A percentile compares a stretch with the other conserved stretches of the same genome.
phyloP scores from a whole-genome alignment of 2,329 filamentous ascomycete genomes.

The Diaporthe destruens region DNA sequence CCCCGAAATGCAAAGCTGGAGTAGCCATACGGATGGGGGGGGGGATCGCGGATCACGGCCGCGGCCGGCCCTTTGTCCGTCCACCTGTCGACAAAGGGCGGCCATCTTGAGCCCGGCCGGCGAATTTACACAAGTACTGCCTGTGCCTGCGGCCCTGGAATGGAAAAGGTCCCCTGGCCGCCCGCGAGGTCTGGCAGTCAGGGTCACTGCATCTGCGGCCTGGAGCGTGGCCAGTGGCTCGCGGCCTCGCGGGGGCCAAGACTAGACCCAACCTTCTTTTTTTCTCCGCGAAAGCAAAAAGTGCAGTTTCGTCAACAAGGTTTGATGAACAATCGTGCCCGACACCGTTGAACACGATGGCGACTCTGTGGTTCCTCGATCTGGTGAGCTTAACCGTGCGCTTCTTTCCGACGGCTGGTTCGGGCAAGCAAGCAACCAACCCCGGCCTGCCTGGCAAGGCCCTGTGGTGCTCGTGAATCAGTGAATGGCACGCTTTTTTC shows the following conservation, averaged over 20 bases:
- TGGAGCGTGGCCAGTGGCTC: background rate
- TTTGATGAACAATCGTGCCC: slow-evolving; percentile 13
- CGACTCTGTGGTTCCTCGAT: slow-evolving; percentile 7
- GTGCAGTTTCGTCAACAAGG: slow-evolving; percentile 22
- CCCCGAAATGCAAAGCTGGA: slow-evolving; percentile 20
- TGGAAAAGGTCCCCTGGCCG: background rate
- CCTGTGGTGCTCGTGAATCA: slow-evolving; percentile 7
- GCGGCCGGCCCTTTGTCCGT: background rate
- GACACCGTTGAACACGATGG: background rate
- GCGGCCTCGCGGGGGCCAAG: slow-evolving; percentile 22
- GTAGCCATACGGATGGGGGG: background rate
- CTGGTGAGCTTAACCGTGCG: slow-evolving; percentile 1
- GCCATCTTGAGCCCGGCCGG: background rate
- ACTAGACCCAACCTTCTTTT: slow-evolving; percentile 30
- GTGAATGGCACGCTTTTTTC: slow-evolving; percentile 24
- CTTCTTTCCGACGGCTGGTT: slow-evolving; percentile 13
- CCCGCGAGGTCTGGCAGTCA: background rate
- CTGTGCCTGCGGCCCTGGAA: background rate
- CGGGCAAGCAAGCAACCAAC: slow-evolving; percentile 21
- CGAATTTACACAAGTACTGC: background rate
- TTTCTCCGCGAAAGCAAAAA: slow-evolving; percentile 9
- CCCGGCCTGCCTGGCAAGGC: slow-evolving; percentile 11
- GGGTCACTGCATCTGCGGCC: slow-evolving; percentile 16
- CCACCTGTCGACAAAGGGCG: slow-evolving; percentile 10
- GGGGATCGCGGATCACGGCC: slow-evolving; percentile 21